Evolutionary conservation across 495 filamentous ascomycete species (phyloP).

Genomic region (Lasiosphaeris hirsuta): DNA sequence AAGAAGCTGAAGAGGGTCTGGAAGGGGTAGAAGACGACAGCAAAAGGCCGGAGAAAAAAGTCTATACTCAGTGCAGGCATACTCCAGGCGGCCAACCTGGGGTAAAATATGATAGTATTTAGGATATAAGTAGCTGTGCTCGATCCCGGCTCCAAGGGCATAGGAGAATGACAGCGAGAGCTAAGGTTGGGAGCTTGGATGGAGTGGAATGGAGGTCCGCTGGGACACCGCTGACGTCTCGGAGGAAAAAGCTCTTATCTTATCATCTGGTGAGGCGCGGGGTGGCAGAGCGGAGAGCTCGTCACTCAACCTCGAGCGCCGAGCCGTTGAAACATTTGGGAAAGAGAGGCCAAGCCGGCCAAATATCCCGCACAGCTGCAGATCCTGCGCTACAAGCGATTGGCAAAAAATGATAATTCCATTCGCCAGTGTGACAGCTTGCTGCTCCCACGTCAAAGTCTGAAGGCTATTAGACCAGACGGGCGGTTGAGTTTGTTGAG

Average conservation of each 20-base stretch:
- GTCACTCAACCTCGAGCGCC: neutral
- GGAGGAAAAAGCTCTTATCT: slow-evolving; percentile 31
- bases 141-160: neutral
- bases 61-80: slow-evolving; percentile 20
- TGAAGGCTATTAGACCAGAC: neutral
- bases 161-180: neutral
- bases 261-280: slow-evolving; percentile 25
- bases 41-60: slow-evolving; percentile 21
- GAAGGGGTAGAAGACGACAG: slow-evolving; percentile 24
- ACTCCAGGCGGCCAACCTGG: slow-evolving; percentile 27
- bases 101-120: slow-evolving; percentile 4
- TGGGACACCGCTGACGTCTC: neutral
- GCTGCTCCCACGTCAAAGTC: neutral
- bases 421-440: neutral
- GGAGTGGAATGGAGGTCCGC: neutral
- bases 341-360: slow-evolving; percentile 7
- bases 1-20: slow-evolving; percentile 22
- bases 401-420: neutral
- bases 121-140: slow-evolving; percentile 1
- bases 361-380: slow-evolving; percentile 21
- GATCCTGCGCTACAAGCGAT: slow-evolving; percentile 4
- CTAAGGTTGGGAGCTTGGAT: neutral
- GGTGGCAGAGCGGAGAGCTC: slow-evolving; percentile 12
- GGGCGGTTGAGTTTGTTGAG: neutral
- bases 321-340: neutral